phyloP scores from a whole-genome alignment of 495 filamentous ascomycete genomes.

The Penicillium soppii region DNA sequence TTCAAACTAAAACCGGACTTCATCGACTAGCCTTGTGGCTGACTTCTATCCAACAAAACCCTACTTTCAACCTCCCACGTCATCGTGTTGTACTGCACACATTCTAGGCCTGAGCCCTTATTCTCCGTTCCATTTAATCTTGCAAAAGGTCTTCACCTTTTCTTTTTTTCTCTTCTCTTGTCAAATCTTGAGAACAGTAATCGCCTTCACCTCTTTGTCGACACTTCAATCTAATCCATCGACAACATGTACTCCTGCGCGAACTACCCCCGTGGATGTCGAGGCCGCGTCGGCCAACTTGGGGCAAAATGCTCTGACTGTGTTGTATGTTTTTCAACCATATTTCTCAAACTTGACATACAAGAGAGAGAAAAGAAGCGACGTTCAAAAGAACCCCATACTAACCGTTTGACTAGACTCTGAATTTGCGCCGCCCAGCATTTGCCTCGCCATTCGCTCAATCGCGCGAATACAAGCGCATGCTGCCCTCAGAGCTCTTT shows the following conservation, averaged over 20 bases:
- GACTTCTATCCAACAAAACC: neutral
- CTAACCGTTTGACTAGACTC: conserved; percentile 26
- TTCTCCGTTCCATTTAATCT: conserved; percentile 6
- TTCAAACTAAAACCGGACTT: neutral
- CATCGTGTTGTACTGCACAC: conserved; percentile 7
- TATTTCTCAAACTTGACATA: neutral
- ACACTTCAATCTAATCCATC: neutral
- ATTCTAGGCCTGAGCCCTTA: conserved; percentile 6
- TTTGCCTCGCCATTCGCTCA: conserved; percentile 46
- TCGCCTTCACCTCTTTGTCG: conserved; percentile 1
- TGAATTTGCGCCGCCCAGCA: conserved; percentile 45
- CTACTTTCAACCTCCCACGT: conserved; percentile 5
- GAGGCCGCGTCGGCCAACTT: conserved; percentile 44
- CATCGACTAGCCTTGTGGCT: conserved; percentile 4
- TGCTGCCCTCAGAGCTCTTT: conserved; percentile 41
- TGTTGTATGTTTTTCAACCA: conserved; percentile 34
- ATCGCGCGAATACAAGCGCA: conserved; percentile 42
- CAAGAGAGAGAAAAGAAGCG: neutral
- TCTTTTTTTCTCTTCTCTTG: neutral
- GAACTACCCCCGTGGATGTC: conserved; percentile 52
- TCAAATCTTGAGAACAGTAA: neutral
- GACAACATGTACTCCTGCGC: conserved; percentile 49
- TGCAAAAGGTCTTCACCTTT: neutral
- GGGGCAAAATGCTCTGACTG: conserved; percentile 49
- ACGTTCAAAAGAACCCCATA: neutral